Evolutionary conservation across 164 flowering plant species (phyloP), one percentile per base, ranked within the genome.

Genomic region (Magnolia kwangsiensis): DNA sequence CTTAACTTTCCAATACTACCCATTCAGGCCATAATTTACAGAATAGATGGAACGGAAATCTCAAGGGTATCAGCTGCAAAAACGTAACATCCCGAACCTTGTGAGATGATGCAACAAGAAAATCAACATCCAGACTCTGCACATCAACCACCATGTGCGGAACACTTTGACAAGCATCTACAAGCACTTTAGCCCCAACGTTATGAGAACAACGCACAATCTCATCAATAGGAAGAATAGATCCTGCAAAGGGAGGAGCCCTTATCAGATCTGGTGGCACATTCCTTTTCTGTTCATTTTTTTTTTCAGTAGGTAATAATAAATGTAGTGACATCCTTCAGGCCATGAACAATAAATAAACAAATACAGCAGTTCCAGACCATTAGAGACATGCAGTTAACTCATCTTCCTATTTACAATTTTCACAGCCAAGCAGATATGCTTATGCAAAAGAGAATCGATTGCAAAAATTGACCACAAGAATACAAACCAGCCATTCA

Each of bases 101-200:
- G 84, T 96, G 99, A 59, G 99, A 96, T 72, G 98, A 94, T 74
- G 98, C 99, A 82, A 96, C 99, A 75, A 96, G 92, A 82, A 96
- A 96, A 86, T 96, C 99, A 79, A 85, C 91, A 85, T 82, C 85
- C 67, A 96, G 89, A 68, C 71, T 81, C 80, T 86, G 91, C 45
- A 96, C 99, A 85, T 96, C 93, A 78, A 94, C 98, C 75, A 81
- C 88, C 95, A 94, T 94, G 80, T 96, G 99, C 1, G 99, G 98
- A 82, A 96, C 98, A 91, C 99, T 96, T 86, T 96, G 99, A 83
- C 99, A 96, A 81, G 99, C 99, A 89, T 96, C 99, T 49, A 96
- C 83, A 7, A 96, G 91, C 65, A 96, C 94, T 84, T 89, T 96
- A 23, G 99, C 98, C 21, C 97, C 98, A 84, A 88, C 88, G 77